Evolutionary conservation across 306 rosid genomes (phyloP), one percentile per base, ranked within the genome.

Genomic region (Acacia confusa): DNA sequence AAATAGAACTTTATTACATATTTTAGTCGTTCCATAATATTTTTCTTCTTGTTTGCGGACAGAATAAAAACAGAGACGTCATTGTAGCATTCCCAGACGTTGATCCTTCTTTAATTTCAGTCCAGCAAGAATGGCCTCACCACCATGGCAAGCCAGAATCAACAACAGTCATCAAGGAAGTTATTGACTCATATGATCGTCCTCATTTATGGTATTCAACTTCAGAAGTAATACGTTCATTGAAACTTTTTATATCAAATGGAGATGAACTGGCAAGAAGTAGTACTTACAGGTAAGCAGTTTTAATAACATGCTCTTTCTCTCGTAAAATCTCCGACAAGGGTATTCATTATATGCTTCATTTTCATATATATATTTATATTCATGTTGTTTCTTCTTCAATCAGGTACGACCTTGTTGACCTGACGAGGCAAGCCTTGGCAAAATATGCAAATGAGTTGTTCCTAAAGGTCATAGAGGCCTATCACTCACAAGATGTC

Each of bases 181-280:
- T 77, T 69, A 84, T 83, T n/a, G 89, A 89, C 63, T 75, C 91
- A 40, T 92, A 87, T 81, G 98, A 91, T 14, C 88, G 20, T 69
- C 98, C 97, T 75, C 98, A 94, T 84, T 71, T 94, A 27, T 94
- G 98, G 98, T 94, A 94, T 85, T 84, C 96, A 47, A 92, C 97
- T 84, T 85, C 92, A 73, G 90, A 94, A 86, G 97, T 92, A 81
- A 89, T 88, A 66, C 83, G 72, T 75, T 95, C 96, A n/a, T 72
- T 94, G 66, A 77, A 88, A 60, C 92, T 94, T 79, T 94, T 94
- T 78, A 86, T 94, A 69, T 77, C 84, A 24, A 79, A 90, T 60
- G 94, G 97, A 73, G 87, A 88, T 79, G 82, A 89, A 85, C 92
- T 92, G 36, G 83, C 91, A 52, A 73, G 50, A 34, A 87, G 92